These are phyloP conservation scores for Cylindrotheca closterium DNA, from an alignment of 108 stramenopile species.

Conservation along the genomic window DNA sequence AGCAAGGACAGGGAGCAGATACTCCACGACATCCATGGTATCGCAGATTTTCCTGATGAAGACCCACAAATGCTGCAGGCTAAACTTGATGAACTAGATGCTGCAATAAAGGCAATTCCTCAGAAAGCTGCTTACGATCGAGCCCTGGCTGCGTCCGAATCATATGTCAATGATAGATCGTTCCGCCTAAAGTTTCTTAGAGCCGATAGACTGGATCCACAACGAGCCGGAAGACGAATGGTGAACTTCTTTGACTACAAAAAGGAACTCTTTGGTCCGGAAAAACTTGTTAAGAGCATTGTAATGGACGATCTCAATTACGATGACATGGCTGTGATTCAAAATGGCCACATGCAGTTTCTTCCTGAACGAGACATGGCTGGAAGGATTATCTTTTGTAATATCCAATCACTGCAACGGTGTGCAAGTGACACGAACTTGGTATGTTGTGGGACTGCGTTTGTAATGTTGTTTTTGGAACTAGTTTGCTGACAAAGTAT, in stretches of 20 bases:
- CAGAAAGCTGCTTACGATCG: not conserved
- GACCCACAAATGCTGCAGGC: constrained; percentile 4
- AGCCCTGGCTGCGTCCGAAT: not conserved
- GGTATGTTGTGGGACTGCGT: not conserved
- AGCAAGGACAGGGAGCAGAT: constrained; percentile 11
- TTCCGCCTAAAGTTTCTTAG: constrained; percentile 25
- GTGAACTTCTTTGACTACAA: constrained; percentile 14
- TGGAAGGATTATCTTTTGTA: constrained; percentile 6
- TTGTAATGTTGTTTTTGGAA: not conserved
- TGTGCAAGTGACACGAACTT: not conserved
- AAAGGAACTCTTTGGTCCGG: constrained; percentile 16
- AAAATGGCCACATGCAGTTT: not conserved
- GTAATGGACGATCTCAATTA: constrained; percentile 16
- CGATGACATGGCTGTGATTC: constrained; percentile 4
- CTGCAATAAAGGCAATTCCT: not conserved
- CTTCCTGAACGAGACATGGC: constrained; percentile 6
- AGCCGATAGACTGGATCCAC: constrained; percentile 9
- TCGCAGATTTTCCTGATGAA: constrained; percentile 1
- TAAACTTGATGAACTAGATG: not conserved
- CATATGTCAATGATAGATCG: constrained; percentile 5
- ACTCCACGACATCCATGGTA: constrained; percentile 17
- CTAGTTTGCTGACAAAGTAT: not conserved
- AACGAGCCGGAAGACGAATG: constrained; percentile 11
- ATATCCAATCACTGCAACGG: not conserved
- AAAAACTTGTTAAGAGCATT: constrained; percentile 8